These are phyloP conservation scores for Pelargonium myrrhifolium DNA, from an alignment of 441 rosid species.

Conservation along the genomic window DNA sequence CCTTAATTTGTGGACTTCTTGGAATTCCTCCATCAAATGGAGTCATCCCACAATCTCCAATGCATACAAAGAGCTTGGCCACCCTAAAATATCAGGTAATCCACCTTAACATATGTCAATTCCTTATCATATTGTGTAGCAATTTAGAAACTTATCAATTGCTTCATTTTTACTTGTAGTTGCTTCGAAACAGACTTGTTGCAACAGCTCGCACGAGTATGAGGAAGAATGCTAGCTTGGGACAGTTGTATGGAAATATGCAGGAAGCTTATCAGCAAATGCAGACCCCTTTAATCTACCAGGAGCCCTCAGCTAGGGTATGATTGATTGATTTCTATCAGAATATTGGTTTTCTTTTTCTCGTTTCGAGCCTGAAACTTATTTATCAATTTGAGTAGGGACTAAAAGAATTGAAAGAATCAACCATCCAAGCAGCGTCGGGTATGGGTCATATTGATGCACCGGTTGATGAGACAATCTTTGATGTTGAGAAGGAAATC, in stretches of 20 bases:
- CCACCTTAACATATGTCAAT: background rate
- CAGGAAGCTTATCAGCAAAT: slow-evolving; percentile 59
- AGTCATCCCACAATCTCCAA: slow-evolving; percentile 78
- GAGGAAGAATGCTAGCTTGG: slow-evolving; percentile 44
- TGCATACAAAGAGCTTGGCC: slow-evolving; percentile 75
- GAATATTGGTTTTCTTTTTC: slow-evolving; percentile 5
- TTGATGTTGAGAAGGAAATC: slow-evolving; percentile 60
- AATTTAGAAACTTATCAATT: no score
- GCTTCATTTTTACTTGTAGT: background rate
- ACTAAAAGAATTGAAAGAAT: slow-evolving; percentile 64
- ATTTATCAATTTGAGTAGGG: slow-evolving; percentile 32
- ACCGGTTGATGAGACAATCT: slow-evolving; percentile 54
- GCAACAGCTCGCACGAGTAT: slow-evolving; percentile 53
- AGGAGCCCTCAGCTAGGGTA: slow-evolving; percentile 52
- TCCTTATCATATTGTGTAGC: no score
- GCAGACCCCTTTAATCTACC: slow-evolving; percentile 65
- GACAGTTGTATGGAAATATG: slow-evolving; percentile 58
- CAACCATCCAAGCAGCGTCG: slow-evolving; percentile 58
- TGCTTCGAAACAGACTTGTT: slow-evolving; percentile 42
- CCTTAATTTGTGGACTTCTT: slow-evolving; percentile 59
- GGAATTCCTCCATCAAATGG: slow-evolving; percentile 84
- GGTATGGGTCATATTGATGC: slow-evolving; percentile 60
- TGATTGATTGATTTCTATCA: slow-evolving; percentile 4
- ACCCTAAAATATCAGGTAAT: slow-evolving; percentile 71
- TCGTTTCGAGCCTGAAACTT: slow-evolving; percentile 15